Conservation (phyloP, 768 basidiomycete species). For the Leccinum broughii region DNA sequence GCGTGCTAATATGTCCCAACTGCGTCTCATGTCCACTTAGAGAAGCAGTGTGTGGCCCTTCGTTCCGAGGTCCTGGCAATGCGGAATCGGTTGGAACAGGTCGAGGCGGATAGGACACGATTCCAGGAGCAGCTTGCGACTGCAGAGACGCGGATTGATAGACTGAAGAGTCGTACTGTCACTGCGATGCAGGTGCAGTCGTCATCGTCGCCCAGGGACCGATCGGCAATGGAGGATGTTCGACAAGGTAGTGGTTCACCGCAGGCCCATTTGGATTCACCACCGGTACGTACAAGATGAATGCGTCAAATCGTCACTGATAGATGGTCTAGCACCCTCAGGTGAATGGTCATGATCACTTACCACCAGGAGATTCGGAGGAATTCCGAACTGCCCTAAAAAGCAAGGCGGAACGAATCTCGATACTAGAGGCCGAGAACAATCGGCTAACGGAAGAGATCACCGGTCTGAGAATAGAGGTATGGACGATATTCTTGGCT, state of each 20-base stretch:
- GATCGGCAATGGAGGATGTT: slow-evolving; percentile 27
- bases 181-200: slow-evolving; percentile 44
- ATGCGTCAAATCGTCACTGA: slow-evolving; percentile 35
- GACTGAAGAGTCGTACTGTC: slow-evolving; percentile 56
- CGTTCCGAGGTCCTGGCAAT: slow-evolving; percentile 58
- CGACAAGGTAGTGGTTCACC: slow-evolving; percentile 44
- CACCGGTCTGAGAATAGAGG: slow-evolving; percentile 46
- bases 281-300: slow-evolving; percentile 65
- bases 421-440: slow-evolving; percentile 48
- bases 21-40: slow-evolving; percentile 12
- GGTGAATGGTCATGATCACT: slow-evolving; percentile 41
- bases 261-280: slow-evolving; percentile 56
- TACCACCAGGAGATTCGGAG: slow-evolving; percentile 43
- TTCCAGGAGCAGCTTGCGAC: slow-evolving; percentile 52
- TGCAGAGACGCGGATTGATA: slow-evolving; percentile 63
- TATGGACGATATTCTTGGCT: slow-evolving; percentile 23
- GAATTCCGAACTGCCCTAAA: slow-evolving; percentile 31
- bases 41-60: slow-evolving; percentile 52
- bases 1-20: slow-evolving; percentile 18
- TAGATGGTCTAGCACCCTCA: slow-evolving; percentile 42
- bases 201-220: slow-evolving; percentile 35
- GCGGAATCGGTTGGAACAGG: slow-evolving; percentile 50
- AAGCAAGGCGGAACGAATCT: slow-evolving; percentile 43
- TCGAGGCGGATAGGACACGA: slow-evolving; percentile 46
- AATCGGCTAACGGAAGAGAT: slow-evolving; percentile 47